Percentiles rank a stretch among this genome's conserved stretches.
Evolutionary conservation across 768 basidiomycete genomes (phyloP).

Genomic region (Rhizopogon vesiculosus): DNA sequence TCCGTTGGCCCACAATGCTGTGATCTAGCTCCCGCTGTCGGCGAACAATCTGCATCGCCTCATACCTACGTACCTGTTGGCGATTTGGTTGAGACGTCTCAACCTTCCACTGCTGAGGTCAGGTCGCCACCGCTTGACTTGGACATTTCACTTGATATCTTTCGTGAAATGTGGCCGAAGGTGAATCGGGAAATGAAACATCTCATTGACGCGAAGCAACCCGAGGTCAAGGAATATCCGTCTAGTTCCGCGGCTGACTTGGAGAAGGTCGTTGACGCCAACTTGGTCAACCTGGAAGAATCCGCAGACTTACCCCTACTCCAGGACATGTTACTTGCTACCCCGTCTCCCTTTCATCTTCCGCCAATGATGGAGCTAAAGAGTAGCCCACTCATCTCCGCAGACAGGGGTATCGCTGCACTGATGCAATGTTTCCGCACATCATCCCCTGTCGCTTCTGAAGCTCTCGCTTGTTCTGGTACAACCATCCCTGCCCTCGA

Average conservation of each 20-base stretch:
- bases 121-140: constrained; percentile 10
- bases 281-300: neutral
- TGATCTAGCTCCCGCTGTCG: neutral
- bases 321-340: constrained; percentile 24
- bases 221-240: neutral
- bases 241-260: neutral
- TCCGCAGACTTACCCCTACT: constrained; percentile 23
- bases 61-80: neutral
- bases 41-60: neutral
- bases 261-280: neutral
- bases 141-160: constrained; percentile 11
- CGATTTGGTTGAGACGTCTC: neutral
- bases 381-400: constrained; percentile 2
- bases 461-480: neutral
- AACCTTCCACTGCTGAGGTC: constrained; percentile 9
- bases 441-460: constrained; percentile 9
- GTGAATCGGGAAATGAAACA: constrained; percentile 34
- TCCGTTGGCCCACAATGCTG: neutral
- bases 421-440: constrained; percentile 22
- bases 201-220: constrained; percentile 15
- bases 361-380: constrained; percentile 1
- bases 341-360: constrained; percentile 11
- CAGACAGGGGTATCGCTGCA: constrained; percentile 25
- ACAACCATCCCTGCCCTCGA: neutral
- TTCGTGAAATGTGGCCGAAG: constrained; percentile 29